Conservation (phyloP, 2,329 filamentous ascomycete species). For the Monilinia vaccinii-corymbosi region DNA sequence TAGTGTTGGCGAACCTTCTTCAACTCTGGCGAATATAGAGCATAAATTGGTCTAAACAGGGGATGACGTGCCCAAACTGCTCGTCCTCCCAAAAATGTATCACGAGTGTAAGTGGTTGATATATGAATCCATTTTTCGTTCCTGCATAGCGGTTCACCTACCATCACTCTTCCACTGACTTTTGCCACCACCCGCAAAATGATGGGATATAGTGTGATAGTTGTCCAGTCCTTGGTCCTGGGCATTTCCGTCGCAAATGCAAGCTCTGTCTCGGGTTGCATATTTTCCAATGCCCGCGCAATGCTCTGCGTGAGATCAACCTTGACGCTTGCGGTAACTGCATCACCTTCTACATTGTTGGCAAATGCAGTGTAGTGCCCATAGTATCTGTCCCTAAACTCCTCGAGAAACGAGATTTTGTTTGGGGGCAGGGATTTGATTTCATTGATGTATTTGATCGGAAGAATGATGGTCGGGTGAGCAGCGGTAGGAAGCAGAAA, state of each 20-base stretch:
- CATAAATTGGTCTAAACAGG: neutral
- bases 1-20: constrained; percentile 2
- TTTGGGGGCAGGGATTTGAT: constrained; percentile 6
- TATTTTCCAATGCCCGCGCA: constrained; percentile 14
- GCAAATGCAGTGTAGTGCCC: constrained; percentile 2
- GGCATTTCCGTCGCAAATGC: constrained; percentile 16
- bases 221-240: constrained; percentile 26
- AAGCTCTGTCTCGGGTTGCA: constrained; percentile 23
- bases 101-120: constrained; percentile 16
- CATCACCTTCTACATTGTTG: neutral
- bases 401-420: constrained; percentile 1
- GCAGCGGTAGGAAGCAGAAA: neutral
- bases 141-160: constrained; percentile 20
- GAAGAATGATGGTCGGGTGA: constrained; percentile 1
- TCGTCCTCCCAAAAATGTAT: constrained; percentile 4
- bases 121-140: constrained; percentile 23
- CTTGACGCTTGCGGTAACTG: constrained; percentile 13
- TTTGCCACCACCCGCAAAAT: constrained; percentile 33
- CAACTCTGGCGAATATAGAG: constrained; percentile 1
- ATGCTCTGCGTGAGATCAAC: constrained; percentile 22
- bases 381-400: constrained; percentile 3
- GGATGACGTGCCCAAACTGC: constrained; percentile 1
- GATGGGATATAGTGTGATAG: constrained; percentile 24
- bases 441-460: constrained; percentile 4
- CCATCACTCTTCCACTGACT: constrained; percentile 30